A percentile compares a stretch with the other conserved stretches of the same genome.
phyloP scores from a whole-genome alignment of 306 rosid genomes.

The Acacia confusa region DNA sequence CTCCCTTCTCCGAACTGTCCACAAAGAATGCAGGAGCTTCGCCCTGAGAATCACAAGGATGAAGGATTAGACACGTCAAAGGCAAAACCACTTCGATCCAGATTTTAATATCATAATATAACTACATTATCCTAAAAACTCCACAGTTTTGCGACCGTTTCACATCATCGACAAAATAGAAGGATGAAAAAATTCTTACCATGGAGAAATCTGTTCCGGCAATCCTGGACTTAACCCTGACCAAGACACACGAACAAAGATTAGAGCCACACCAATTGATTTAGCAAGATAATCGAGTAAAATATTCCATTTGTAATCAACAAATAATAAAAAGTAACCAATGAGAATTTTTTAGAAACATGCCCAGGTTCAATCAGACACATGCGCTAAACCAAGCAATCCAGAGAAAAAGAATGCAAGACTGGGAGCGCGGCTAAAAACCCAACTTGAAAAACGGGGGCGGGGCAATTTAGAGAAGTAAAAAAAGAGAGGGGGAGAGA shows the following conservation, averaged over 20 bases:
- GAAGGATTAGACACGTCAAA: constrained; percentile 35
- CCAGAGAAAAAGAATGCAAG: not conserved
- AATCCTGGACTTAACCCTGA: constrained; percentile 61
- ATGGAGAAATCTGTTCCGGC: constrained; percentile 49
- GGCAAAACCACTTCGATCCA: constrained; percentile 34
- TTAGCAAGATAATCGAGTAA: constrained; percentile 31
- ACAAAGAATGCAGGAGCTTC: constrained; percentile 79
- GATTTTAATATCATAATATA: constrained; percentile 27
- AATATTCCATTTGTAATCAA: not conserved
- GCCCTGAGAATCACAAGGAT: constrained; percentile 63
- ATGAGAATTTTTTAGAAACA: constrained; percentile 26
- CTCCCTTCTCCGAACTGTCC: constrained; percentile 60
- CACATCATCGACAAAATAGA: constrained; percentile 10
- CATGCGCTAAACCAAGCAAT: constrained; percentile 9
- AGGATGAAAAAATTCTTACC: constrained; percentile 51
- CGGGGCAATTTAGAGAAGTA: not conserved
- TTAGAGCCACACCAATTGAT: constrained; percentile 49
- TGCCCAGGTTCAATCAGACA: constrained; percentile 34
- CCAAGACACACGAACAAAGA: constrained; percentile 36
- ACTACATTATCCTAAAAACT: constrained; percentile 25
- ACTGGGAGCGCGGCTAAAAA: not conserved
- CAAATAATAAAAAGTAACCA: constrained; percentile 25
- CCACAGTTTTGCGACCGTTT: constrained; percentile 5
- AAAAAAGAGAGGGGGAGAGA: not conserved
- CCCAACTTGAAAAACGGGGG: not conserved